phyloP scores from a whole-genome alignment of 2,329 filamentous ascomycete species.

The Leptodontidium sp. region DNA sequence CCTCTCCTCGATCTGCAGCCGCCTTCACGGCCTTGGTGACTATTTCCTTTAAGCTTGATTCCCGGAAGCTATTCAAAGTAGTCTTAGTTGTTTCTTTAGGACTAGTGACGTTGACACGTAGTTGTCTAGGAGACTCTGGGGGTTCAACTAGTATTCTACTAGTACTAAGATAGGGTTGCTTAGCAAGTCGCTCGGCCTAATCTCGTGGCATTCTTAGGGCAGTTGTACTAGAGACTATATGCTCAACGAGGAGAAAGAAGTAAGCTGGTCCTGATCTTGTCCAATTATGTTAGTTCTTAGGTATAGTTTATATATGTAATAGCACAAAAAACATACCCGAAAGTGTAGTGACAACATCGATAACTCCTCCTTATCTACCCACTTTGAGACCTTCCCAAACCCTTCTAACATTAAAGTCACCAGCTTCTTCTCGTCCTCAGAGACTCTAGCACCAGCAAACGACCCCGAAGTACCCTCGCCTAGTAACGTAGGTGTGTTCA shows the following conservation, averaged over 20 bases:
- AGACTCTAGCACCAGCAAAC: conserved; percentile 21
- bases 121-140: conserved; percentile 18
- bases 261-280: conserved; percentile 23
- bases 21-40: conserved; percentile 24
- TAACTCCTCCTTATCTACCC: conserved; percentile 24
- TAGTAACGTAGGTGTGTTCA: conserved; percentile 20
- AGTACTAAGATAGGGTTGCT: conserved; percentile 23
- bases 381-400: conserved; percentile 22
- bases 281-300: too few species aligned
- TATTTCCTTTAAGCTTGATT: conserved; percentile 14
- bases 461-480: conserved; percentile 23
- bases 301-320: not conserved
- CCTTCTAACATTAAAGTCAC: conserved; percentile 19
- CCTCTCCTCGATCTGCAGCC: conserved; percentile 21
- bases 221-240: conserved; percentile 21
- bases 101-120: conserved; percentile 24
- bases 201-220: conserved; percentile 22
- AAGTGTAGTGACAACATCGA: conserved; percentile 24
- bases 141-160: conserved; percentile 22
- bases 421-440: conserved; percentile 23
- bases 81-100: conserved; percentile 24
- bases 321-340: conserved; percentile 11
- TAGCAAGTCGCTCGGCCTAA: conserved; percentile 24
- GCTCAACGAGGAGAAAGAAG: conserved; percentile 24
- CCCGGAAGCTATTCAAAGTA: conserved; percentile 21